Base-by-base conservation (phyloP, 1,284 basidiomycete genomes). In the Cerioporus squamosus region DNA sequence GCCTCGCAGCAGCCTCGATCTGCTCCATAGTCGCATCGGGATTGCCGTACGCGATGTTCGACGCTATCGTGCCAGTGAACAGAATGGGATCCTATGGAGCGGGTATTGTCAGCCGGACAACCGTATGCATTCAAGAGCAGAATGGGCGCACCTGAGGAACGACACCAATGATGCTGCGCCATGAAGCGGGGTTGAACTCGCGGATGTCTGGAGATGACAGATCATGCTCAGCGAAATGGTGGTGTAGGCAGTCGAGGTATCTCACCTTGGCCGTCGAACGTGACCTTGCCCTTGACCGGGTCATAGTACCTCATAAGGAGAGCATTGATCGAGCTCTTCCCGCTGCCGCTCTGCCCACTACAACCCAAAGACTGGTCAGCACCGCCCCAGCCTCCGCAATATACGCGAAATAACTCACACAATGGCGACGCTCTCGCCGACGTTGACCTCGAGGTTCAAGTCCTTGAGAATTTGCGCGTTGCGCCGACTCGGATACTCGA, bases 271-370 rank as follows among this genome's bases (percentile, higher is more conserved):
- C 93, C 94, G 70, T 96, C 91, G 64, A 91, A 95, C 0, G 88
- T 88, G 49, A 98, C 83, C 53, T 81, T 85, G 0, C 97, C 97
- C 36, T 81, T 75, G 24, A 88, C 79, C 0, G 97, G 96, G 70
- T 98, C 96, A 73, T 99, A 99, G 77, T 94, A 98, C 49, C 96
- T 82, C 62, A 97, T 79, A 49, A 99, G 81, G 8, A 98, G 81
- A 9, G 91, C 88, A 69, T 97, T 94, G 43, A 97, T 83, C 0
- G 94, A 96, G 15, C 91, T 95, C 78, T 98, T 98, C 53, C 94
- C 94, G 60, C 93, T 90, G 14, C 94, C 94, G 66, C 92, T 94
- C 71, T 86, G 85, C 6, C 94, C 94, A n/a, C 92, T 95, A 53
- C n/a, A n/a, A n/a, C n/a, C n/a, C n/a, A 2, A 57, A n/a, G 18